phyloP scores from a whole-genome alignment of 1,284 basidiomycete genomes.

The Malassezia arunalokei region DNA sequence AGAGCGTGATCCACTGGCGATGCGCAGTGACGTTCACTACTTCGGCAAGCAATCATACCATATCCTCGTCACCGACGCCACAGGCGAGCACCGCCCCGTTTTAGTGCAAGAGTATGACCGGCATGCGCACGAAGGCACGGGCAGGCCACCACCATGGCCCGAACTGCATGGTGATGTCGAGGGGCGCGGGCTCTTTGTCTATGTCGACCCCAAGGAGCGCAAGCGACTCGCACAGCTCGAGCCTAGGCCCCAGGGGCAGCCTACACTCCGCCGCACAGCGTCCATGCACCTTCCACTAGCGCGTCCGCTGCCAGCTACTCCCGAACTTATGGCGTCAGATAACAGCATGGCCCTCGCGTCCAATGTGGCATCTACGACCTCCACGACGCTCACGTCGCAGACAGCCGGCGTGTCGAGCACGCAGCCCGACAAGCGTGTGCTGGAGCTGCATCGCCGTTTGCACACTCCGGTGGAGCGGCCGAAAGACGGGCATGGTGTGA shows the following conservation, averaged over 20 bases:
- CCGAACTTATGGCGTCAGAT: slow-evolving; percentile 39
- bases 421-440: slow-evolving; percentile 25
- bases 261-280: slow-evolving; percentile 56
- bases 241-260: slow-evolving; percentile 1
- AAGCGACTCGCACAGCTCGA: slow-evolving; percentile 11
- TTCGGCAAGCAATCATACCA: slow-evolving; percentile 69
- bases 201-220: slow-evolving; percentile 23
- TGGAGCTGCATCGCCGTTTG: slow-evolving; percentile 29
- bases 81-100: slow-evolving; percentile 56
- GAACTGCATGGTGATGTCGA: slow-evolving; percentile 48
- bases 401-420: slow-evolving; percentile 13
- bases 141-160: slow-evolving; percentile 49
- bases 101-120: slow-evolving; percentile 51
- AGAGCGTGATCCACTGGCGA: slow-evolving; percentile 80
- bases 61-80: slow-evolving; percentile 80
- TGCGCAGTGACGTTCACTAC: slow-evolving; percentile 75
- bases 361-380: slow-evolving; percentile 73
- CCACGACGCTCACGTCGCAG: slow-evolving; percentile 39
- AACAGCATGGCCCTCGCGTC: slow-evolving; percentile 89
- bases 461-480: slow-evolving; percentile 21
- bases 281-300: slow-evolving; percentile 54
- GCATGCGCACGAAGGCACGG: slow-evolving; percentile 20
- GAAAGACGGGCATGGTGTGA: slow-evolving; percentile 17
- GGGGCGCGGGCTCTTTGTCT: slow-evolving; percentile 46
- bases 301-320: slow-evolving; percentile 8